Conservation (phyloP, 345 rosid genomes). For the Syzygium aromaticum region DNA sequence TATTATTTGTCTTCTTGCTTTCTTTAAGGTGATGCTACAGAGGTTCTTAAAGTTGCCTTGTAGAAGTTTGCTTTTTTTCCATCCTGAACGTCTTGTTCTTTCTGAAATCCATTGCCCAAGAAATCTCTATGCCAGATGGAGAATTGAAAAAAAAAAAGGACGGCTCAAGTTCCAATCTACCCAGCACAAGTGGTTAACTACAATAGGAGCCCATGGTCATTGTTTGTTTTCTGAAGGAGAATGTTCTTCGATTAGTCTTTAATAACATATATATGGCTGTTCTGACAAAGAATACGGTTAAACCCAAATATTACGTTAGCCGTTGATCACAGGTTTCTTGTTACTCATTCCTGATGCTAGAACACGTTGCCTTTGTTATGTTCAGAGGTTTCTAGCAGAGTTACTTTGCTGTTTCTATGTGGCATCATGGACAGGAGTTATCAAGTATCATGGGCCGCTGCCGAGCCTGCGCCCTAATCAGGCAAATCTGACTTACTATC, state of each 20-base stretch:
- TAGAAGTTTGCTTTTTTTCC: neutral
- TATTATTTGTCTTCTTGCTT: neutral
- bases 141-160: neutral
- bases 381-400: constrained; percentile 87
- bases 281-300: neutral
- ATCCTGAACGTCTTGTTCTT: neutral
- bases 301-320: neutral
- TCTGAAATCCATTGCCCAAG: neutral
- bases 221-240: neutral
- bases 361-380: neutral
- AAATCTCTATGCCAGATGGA: neutral
- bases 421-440: constrained; percentile 97
- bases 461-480: constrained; percentile 96
- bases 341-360: neutral
- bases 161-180: neutral
- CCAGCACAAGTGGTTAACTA: neutral
- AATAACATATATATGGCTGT: neutral
- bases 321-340: neutral
- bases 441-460: constrained; percentile 90
- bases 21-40: neutral
- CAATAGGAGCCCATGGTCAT: neutral
- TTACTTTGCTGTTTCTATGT: constrained; percentile 96
- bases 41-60: neutral
- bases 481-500: constrained; percentile 21
- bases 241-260: neutral